A percentile compares a stretch with the other conserved stretches of the same genome.
phyloP scores from a whole-genome alignment of 139 green algal genomes.

The Parachlorella kessleri region DNA sequence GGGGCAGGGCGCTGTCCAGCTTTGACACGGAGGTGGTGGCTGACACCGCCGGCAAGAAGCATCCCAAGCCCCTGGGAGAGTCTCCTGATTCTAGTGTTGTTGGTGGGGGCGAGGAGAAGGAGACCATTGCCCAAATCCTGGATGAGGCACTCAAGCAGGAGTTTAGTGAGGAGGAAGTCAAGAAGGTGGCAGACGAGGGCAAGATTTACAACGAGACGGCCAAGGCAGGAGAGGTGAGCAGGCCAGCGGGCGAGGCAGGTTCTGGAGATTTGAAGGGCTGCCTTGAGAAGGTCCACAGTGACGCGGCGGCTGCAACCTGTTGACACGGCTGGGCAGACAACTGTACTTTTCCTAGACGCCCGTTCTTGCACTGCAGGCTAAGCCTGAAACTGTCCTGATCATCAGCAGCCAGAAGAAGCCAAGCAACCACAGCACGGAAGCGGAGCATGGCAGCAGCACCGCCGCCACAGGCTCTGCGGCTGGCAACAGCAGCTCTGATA shows the following conservation, averaged over 20 bases:
- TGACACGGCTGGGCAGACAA: no score
- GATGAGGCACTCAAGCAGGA: slow-evolving; percentile 70
- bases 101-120: slow-evolving; percentile 16
- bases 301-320: no score
- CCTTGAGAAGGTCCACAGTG: no score
- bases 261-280: no score
- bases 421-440: slow-evolving; percentile 16
- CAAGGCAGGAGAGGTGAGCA: slow-evolving; percentile 45
- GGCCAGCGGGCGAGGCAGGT: no score
- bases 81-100: no score
- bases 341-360: no score
- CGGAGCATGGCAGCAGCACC: slow-evolving; percentile 20
- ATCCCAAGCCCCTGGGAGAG: no score
- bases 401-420: slow-evolving; percentile 58
- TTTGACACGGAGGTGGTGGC: background rate
- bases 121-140: slow-evolving; percentile 56
- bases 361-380: slow-evolving; percentile 57
- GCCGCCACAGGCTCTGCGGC: background rate
- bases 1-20: background rate
- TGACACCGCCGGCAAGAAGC: background rate
- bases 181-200: slow-evolving; percentile 45
- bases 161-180: slow-evolving; percentile 59
- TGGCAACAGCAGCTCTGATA: slow-evolving; percentile 12
- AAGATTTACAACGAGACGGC: slow-evolving; percentile 70
- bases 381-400: slow-evolving; percentile 64